These are phyloP conservation scores for Penicillium aurantiogriseum DNA, from an alignment of 2,329 filamentous ascomycete species.

Conservation along the genomic window DNA sequence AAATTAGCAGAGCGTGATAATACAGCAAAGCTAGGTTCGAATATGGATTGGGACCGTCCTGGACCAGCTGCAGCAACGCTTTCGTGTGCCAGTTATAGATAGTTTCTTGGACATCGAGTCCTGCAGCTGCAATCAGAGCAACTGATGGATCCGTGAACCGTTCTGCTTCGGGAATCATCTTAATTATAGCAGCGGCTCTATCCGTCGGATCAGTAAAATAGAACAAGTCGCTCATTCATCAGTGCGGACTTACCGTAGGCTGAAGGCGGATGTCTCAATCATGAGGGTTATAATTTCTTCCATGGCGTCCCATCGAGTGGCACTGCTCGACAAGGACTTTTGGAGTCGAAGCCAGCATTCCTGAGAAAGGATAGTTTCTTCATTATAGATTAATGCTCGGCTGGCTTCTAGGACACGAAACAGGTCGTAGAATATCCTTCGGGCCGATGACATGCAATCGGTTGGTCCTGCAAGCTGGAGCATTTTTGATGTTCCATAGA, in stretches of 20 bases:
- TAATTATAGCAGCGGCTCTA: background rate
- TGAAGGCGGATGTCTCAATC: background rate
- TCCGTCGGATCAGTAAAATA: background rate
- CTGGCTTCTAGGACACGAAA: constrained; percentile 10
- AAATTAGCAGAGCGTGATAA: background rate
- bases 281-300: background rate
- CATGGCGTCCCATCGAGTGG: background rate
- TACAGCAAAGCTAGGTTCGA: background rate
- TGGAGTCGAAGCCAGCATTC: background rate
- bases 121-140: background rate
- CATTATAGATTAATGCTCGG: constrained; percentile 2
- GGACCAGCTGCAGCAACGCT: background rate
- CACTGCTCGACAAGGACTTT: background rate
- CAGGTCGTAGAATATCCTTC: constrained; percentile 6
- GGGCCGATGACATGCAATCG: background rate
- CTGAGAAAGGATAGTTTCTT: constrained; percentile 7
- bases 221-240: background rate
- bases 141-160: background rate
- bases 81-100: background rate
- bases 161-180: background rate
- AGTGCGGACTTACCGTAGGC: background rate
- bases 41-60: background rate
- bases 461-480: constrained; percentile 7
- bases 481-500: constrained; percentile 10
- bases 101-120: background rate